Evolutionary conservation across 768 basidiomycete species (phyloP), one percentile per base, ranked within the genome.

Genomic region (Leccinum pellstonianum): DNA sequence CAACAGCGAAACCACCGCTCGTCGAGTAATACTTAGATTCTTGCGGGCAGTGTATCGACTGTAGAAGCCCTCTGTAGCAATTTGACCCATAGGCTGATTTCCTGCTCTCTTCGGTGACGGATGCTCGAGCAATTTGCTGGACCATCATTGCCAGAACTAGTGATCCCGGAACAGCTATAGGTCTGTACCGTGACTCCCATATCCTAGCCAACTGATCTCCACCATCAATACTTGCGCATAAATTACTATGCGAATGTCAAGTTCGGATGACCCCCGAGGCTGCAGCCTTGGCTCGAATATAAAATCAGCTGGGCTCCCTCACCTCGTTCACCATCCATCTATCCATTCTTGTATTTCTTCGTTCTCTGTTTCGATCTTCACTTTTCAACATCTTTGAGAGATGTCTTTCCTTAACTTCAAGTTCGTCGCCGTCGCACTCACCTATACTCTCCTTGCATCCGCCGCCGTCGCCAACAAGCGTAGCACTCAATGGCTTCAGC

Each of bases 351-450:
- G 9, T 5, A 10, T 23, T 38, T 14, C 4, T 7, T 3, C 5
- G 17, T 19, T 19, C 21, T 43, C 27, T 35, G 3, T 57, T 21
- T 46, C n/a, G 3, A 4, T 41, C 23, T 41, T 43, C 9, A 14
- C 17, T 59, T 55, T 10, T 1, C n/a, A 38, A 29, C 66, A 67
- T 67, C 57, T 59, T 57, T 61, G 56, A 63, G 55, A 60, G 59
- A 68, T 68, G 66, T 62, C 52, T 60, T 62, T 50, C 49, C 5
- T 52, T 35, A 54, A 56, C 63, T 61, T 63, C 66, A 68, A 51
- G 61, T 38, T 38, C 27, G 51, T 60, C 21, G 51, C 59, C 49
- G 53, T 63, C 8, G 56, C 54, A 14, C 52, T 69, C 60, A 14
- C 61, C 17, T 67, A 17, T 37, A 33, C 56, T 23, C 60, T 69